phyloP scores from a whole-genome alignment of 345 rosid species.

The Reutealis trisperma region DNA sequence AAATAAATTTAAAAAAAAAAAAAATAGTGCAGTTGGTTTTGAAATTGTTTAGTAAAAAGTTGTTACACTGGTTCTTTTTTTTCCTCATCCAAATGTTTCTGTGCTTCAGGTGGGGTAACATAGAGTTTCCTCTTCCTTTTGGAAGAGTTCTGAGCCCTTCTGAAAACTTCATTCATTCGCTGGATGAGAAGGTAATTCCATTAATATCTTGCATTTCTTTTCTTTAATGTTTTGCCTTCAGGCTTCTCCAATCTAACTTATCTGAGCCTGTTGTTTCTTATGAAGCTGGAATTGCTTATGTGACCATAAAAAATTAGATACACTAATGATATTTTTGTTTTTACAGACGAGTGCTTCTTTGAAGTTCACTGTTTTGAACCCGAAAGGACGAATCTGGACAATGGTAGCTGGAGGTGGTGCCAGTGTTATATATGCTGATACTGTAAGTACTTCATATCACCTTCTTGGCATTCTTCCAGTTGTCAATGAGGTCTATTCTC shows the following conservation, averaged over 20 bases:
- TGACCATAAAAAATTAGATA: neutral
- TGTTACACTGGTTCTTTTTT: neutral
- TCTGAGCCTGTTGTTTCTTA: neutral
- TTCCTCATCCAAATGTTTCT: slow-evolving; percentile 2
- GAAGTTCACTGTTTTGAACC: slow-evolving; percentile 92
- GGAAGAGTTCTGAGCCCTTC: slow-evolving; percentile 88
- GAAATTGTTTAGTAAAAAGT: neutral
- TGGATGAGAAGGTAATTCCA: slow-evolving; percentile 85
- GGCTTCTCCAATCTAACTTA: slow-evolving; percentile 1
- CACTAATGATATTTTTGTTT: slow-evolving; percentile 11
- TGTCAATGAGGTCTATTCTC: slow-evolving; percentile 1
- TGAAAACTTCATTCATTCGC: slow-evolving; percentile 73
- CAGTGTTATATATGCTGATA: slow-evolving; percentile 96
- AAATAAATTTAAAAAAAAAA: neutral
- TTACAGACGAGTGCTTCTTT: slow-evolving; percentile 93
- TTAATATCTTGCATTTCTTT: slow-evolving; percentile 2
- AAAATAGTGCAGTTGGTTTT: neutral
- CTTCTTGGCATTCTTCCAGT: neutral
- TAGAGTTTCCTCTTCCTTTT: slow-evolving; percentile 90
- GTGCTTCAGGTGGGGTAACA: slow-evolving; percentile 73
- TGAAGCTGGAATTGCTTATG: slow-evolving; percentile 2
- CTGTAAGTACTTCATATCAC: slow-evolving; percentile 46
- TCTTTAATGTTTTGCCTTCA: neutral
- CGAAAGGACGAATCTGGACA: slow-evolving; percentile 97
- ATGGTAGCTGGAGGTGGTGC: slow-evolving; percentile 99